Conservation (phyloP, 2,329 filamentous ascomycete species). For the Neonectria faginata region DNA sequence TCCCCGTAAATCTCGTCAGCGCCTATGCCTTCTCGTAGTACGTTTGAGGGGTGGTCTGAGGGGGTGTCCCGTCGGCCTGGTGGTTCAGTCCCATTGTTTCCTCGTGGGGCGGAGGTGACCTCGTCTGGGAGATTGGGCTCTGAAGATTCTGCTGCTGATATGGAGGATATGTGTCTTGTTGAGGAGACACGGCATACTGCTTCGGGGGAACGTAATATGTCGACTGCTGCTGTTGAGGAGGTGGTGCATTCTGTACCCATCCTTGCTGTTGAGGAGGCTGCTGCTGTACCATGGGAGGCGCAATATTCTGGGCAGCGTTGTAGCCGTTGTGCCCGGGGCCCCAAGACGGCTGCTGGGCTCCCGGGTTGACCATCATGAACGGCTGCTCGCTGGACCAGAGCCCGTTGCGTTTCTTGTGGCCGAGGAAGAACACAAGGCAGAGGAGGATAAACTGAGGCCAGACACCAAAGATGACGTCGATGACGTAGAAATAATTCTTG, state of each 20-base stretch:
- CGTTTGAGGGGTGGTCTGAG: conserved; percentile 31
- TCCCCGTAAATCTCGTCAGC: neutral
- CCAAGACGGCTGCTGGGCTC: conserved; percentile 34
- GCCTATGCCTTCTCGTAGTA: conserved; percentile 42
- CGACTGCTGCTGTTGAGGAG: conserved; percentile 15
- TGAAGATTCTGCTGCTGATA: conserved; percentile 16
- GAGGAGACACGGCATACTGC: neutral
- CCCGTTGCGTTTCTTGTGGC: conserved; percentile 40
- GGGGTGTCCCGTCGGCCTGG: conserved; percentile 47
- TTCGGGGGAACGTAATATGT: conserved; percentile 4
- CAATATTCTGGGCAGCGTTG: conserved; percentile 16
- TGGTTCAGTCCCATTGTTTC: conserved; percentile 49
- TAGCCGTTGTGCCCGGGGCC: conserved; percentile 29
- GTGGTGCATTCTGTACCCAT: conserved; percentile 13
- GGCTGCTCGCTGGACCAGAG: conserved; percentile 44
- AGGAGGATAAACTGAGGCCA: conserved; percentile 46
- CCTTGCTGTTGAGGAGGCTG: neutral
- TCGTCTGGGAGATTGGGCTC: conserved; percentile 13
- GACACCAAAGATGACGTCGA: conserved; percentile 40
- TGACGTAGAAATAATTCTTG: conserved; percentile 31
- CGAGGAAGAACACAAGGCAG: conserved; percentile 45
- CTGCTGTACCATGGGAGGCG: conserved; percentile 18
- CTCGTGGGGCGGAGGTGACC: conserved; percentile 44
- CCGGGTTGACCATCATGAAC: conserved; percentile 25
- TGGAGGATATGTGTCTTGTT: neutral